These are phyloP conservation scores for Mycosphaerella sp. DNA, from an alignment of 2,329 filamentous ascomycete species.

Conservation along the genomic window DNA sequence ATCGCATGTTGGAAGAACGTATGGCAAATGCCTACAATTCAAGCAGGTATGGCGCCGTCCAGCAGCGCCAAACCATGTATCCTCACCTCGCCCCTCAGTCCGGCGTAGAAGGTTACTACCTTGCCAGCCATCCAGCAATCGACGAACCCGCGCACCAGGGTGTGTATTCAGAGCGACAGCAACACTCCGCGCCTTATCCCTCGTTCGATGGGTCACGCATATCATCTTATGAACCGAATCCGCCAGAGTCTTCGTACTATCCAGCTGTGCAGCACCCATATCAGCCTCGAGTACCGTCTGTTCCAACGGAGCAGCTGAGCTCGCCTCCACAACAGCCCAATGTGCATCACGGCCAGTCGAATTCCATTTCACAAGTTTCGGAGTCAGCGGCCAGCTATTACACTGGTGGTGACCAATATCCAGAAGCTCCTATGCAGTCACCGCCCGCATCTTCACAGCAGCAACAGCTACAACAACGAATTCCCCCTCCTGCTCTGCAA, in stretches of 20 bases:
- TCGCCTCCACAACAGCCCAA: conserved; percentile 10
- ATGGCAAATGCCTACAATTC: conserved; percentile 89
- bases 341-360: conserved; percentile 28
- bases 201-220: conserved; percentile 27
- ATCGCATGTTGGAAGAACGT: conserved; percentile 94
- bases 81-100: conserved; percentile 53
- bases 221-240: conserved; percentile 21
- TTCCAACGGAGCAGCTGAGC: conserved; percentile 24
- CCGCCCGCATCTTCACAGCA: conserved; percentile 16
- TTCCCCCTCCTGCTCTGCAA: conserved; percentile 11
- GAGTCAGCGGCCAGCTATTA: conserved; percentile 26
- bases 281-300: conserved; percentile 26
- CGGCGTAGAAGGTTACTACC: conserved; percentile 76
- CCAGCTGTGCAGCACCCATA: conserved; percentile 28
- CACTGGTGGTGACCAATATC: conserved; percentile 9
- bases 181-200: conserved; percentile 33
- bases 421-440: conserved; percentile 13
- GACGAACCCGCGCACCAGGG: conserved; percentile 37
- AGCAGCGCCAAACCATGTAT: conserved; percentile 46
- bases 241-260: conserved; percentile 30
- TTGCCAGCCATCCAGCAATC: conserved; percentile 51
- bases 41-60: conserved; percentile 44
- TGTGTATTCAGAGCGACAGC: conserved; percentile 39
- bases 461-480: background rate
- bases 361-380: conserved; percentile 32